Evolutionary conservation across 1,284 basidiomycete species (phyloP), one percentile per base, ranked within the genome.

Genomic region (Cryptococcus wingfieldii): DNA sequence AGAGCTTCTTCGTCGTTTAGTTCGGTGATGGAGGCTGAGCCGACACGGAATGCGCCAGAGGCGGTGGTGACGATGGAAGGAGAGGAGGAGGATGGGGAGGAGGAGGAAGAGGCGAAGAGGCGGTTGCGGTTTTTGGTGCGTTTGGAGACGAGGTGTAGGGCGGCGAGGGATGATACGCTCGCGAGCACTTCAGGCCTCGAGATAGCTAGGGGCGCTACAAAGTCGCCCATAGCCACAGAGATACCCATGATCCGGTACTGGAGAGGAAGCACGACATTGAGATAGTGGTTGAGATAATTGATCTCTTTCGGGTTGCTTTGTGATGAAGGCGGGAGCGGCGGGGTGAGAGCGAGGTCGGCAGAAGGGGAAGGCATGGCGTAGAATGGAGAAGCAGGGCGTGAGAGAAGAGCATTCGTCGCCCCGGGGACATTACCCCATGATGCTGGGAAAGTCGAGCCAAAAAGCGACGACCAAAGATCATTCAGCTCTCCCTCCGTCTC

Each of bases 261-360:
- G 13, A 64, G 49, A 3, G 68, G 68, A n/a, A 70, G 42, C 38
- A 70, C 64, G 18, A 65, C 62, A 19, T 55, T 62, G 31, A 66
- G 58, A 53, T 66, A 70, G 58, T 70, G 66, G 37, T 65, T 58
- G 27, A 70, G 59, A 51, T 65, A 70, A 5, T 55, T 48, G 34
- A 59, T 49, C 14, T 54, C 38, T 6, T 27, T 53, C 16, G 45
- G 45, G 16, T 25, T 46, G 19, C 45, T 23, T 12, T 46, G 45
- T 19, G 47, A 16, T 38, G 39, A 27, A 47, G 54, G 27, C 42
- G 43, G 25, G 39, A 38, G n/a, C 46, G 44, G n/a, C 27, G 28
- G 31, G 14, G n/a, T 27, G 52, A 38, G 5, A 42, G 28, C 14
- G 23, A 31, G 12, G 44, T 37, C 14, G 52, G 42, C 27, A 43